A percentile compares a stretch with the other conserved stretches of the same genome.
Evolutionary conservation across 176 grass and related monocot species (phyloP).

Genomic region (Aegilops speltoides): DNA sequence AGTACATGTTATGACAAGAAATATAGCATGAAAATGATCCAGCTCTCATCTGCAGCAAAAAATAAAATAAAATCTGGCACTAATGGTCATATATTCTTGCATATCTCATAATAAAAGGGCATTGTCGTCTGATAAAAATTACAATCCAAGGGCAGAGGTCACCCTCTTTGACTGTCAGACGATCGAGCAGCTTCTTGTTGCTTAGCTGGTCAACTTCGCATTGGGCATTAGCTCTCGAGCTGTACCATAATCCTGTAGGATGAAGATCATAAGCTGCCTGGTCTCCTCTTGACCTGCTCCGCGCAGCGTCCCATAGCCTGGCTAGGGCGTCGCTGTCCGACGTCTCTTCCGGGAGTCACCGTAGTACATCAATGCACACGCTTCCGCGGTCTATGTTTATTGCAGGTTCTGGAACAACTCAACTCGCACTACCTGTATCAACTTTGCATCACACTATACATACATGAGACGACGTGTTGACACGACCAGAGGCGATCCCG

Average conservation of each 20-base stretch:
- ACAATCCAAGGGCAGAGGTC: constrained; percentile 22
- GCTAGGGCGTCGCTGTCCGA: constrained; percentile 24
- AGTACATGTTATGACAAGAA: too few species aligned
- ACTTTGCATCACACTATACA: not conserved
- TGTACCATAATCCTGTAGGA: not conserved
- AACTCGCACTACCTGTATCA: not conserved
- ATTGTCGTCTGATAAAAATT: constrained; percentile 5
- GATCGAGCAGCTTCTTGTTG: constrained; percentile 4
- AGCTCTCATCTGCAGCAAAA: too few species aligned
- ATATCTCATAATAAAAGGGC: not conserved
- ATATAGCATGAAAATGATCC: too few species aligned
- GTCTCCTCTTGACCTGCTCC: constrained; percentile 10
- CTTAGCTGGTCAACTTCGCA: not conserved
- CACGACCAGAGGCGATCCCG: constrained; percentile 9
- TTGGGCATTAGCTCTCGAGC: not conserved
- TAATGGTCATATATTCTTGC: too few species aligned
- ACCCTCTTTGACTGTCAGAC: constrained; percentile 25
- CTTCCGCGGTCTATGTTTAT: not conserved
- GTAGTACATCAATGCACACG: constrained; percentile 15
- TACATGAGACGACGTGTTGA: constrained; percentile 5
- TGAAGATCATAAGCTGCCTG: not conserved
- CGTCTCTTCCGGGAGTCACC: constrained; percentile 36
- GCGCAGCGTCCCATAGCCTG: too few species aligned
- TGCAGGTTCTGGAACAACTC: not conserved
- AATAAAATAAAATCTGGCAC: too few species aligned